Conservation (phyloP, 169 alveolate genomes). For the Cystoisospora suis region DNA sequence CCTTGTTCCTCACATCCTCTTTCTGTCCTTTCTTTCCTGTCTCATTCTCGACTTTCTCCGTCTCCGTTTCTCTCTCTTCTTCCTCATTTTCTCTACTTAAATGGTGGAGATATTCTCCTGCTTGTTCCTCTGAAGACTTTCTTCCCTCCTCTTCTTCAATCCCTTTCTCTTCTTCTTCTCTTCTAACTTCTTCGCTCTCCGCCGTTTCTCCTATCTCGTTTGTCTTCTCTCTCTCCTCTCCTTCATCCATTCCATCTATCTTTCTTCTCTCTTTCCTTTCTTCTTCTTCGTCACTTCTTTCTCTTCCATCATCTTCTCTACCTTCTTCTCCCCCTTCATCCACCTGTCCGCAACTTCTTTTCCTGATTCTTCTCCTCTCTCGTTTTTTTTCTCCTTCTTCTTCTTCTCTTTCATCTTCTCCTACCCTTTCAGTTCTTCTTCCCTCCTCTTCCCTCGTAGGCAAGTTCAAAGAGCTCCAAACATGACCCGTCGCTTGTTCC, state of each 20-base stretch:
- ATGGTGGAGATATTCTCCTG: neutral
- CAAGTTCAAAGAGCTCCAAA: no score
- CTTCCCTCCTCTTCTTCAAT: neutral
- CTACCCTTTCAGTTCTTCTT: neutral
- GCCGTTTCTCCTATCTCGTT: neutral
- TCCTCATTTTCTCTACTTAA: neutral
- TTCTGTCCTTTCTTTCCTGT: neutral
- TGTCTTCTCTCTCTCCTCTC: neutral
- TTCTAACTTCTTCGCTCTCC: neutral
- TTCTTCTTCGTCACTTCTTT: neutral
- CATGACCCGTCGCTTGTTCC: no score
- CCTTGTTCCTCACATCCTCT: neutral
- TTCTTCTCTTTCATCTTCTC: slow-evolving; percentile 7
- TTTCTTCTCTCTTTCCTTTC: neutral
- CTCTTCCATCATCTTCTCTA: neutral
- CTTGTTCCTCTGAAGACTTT: neutral
- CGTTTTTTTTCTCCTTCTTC: neutral
- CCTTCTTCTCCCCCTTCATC: neutral
- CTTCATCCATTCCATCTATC: neutral
- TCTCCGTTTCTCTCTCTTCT: neutral
- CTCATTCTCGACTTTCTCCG: neutral
- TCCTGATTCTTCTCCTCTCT: neutral
- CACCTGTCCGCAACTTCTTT: no score
- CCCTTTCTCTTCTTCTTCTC: neutral
- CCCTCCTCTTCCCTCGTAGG: neutral